These are phyloP conservation scores for Sinapis alba DNA, from an alignment of 441 rosid genomes.

Conservation along the genomic window DNA sequence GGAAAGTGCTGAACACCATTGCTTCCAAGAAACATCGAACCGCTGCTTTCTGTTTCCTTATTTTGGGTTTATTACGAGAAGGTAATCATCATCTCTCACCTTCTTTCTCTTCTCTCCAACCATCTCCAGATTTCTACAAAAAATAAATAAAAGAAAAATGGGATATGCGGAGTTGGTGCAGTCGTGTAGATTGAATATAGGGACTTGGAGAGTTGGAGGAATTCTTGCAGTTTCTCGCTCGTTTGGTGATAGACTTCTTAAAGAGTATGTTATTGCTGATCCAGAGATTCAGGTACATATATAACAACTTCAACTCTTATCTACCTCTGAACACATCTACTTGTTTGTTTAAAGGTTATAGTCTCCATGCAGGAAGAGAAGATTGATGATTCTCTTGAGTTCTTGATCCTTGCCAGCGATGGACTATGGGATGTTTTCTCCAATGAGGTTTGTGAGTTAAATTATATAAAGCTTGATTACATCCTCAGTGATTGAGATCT, in stretches of 20 bases:
- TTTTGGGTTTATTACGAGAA: conserved; percentile 18
- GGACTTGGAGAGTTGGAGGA: conserved; percentile 99
- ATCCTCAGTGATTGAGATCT: not conserved
- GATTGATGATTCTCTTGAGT: conserved; percentile 84
- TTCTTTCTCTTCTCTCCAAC: conserved; percentile 13
- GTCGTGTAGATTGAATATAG: conserved; percentile 51
- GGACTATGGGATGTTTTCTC: conserved; percentile 97
- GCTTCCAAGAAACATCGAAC: not conserved
- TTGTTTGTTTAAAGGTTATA: not conserved
- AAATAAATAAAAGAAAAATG: conserved; percentile 36
- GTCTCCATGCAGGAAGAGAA: conserved; percentile 68
- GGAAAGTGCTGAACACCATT: conserved; percentile 17
- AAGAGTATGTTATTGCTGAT: conserved; percentile 97
- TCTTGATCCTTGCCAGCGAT: conserved; percentile 94
- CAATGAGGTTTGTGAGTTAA: conserved; percentile 61
- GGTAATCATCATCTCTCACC: conserved; percentile 3
- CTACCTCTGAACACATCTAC: not conserved
- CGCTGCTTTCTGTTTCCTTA: conserved; percentile 20
- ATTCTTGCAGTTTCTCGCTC: conserved; percentile 99
- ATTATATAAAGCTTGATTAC: not conserved
- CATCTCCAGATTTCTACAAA: not conserved
- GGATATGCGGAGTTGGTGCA: conserved; percentile 71
- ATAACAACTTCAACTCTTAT: not conserved
- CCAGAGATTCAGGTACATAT: conserved; percentile 87
- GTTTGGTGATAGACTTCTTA: conserved; percentile 86